Evolutionary conservation across 2,329 filamentous ascomycete genomes (phyloP), one percentile per base, ranked within the genome.

Genomic region (Chrysoporthe cubensis): DNA sequence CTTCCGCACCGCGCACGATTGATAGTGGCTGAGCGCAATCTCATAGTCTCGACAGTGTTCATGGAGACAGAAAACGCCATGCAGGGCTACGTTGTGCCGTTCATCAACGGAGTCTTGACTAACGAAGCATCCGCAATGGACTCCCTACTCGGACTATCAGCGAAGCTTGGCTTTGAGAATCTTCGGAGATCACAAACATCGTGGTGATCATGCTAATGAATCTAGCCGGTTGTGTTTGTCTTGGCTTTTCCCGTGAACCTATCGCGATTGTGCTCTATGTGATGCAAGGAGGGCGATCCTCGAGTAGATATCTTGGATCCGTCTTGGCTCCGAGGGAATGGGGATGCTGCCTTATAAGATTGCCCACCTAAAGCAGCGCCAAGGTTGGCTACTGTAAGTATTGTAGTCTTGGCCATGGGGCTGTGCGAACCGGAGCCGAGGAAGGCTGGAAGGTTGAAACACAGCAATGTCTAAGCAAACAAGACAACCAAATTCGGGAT

Each of bases 151-250:
- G 26, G 32, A 40, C 50, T 42, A 48, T 63, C 37, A 63, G 57
- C 26, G 62, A 62, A 34, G 66, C 44, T 43, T 34, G 60, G 54
- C 63, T 62, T 37, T 62, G 57, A 48, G 48, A 44, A 62, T 62
- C 66, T 43, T 44, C 57, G 66, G 50, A 42, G 66, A 68, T 65
- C 66, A 68, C 40, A 65, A 68, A 68, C 66, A 54, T 61, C 57
- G 61, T 13, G 50, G 62, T 21, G 62, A 62, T 65, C 46, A 65
- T 46, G 65, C 57, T 57, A 43, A 46, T 48, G 14, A 34, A 44
- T 56, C 34, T 56, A 61, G 16, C 46, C 26, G 34, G 26, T 5
- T 34, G 44, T 52, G 14, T 62, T 58, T 18, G 34, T 68, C 66
- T 68, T 65, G 66, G 66, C 66, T 60, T 14, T 58, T 46, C 18